Base-by-base conservation (phyloP, 2,329 filamentous ascomycete species). In the Tetracladium maxilliforme region DNA sequence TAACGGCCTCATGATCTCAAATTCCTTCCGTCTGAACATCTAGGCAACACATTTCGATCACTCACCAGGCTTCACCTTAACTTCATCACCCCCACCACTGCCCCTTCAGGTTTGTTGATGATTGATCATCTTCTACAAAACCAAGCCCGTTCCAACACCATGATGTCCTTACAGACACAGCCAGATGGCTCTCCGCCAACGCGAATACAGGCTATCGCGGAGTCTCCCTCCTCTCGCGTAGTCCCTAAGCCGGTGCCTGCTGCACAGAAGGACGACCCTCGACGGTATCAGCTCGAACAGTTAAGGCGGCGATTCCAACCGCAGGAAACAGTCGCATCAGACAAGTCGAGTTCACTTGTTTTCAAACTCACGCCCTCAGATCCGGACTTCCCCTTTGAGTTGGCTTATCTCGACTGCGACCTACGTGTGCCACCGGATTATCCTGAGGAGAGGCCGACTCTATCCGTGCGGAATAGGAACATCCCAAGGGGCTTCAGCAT, bases 371-470 rank as follows among this genome's bases (percentile, higher is more conserved):
- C 51, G 9, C 81, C 81, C 5, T 83, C 80, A 6, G 81, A 90
- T 43, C 81, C 81, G 0, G 81, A 90, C 41, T 87, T 90, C 39
- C 77, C 81, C 1, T 87, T 81, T 46, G 77, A 84, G 32, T 56
- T 87, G 41, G 62, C 70, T 14, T 56, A 64, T 19, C 55, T 90
- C 16, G 61, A 78, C 20, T 86, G 78, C 43, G 58, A 69, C 21
- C 51, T 90, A 19, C 61, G 56, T 25, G 59, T 90, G 12, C 80
- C 81, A 3, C 44, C 42, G 7, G 49, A 48, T 11, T 87, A 80
- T 46, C 80, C 79, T 11, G 48, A 52, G 19, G 47, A 51, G 21
- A 52, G 52, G 15, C 71, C 80, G 19, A 54, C 51, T 10, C 52
- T 90, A 26, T 61, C 60, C 11, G 67, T 87, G 25, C 56, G 52